Percentiles rank a stretch among this genome's conserved stretches.
Evolutionary conservation across 805 yeast species (phyloP).

Genomic region (Candida dajiaensis): DNA sequence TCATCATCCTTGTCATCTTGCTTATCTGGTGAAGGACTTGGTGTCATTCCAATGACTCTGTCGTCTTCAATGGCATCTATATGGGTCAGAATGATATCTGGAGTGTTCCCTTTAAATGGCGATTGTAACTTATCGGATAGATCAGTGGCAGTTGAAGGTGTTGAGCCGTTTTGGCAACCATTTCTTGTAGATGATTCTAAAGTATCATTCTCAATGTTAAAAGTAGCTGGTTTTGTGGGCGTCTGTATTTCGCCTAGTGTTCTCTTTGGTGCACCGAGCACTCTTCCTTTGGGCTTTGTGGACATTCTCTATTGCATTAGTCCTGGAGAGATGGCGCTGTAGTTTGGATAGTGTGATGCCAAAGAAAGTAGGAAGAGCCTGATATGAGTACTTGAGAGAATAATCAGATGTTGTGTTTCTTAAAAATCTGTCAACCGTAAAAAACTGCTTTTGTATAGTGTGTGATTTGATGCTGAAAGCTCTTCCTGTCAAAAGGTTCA

Average conservation of each 20-base stretch:
- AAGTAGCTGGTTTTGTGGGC: background rate
- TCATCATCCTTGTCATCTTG: slow-evolving; percentile 2
- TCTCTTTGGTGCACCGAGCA: slow-evolving; percentile 1
- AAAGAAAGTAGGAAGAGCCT: background rate
- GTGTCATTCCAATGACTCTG: background rate
- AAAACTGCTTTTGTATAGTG: too few species aligned
- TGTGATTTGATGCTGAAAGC: too few species aligned
- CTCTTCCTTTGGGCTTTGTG: slow-evolving; percentile 1
- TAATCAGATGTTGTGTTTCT: too few species aligned
- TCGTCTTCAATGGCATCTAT: slow-evolving; percentile 5
- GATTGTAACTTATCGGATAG: background rate
- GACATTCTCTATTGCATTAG: background rate
- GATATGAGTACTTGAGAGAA: background rate
- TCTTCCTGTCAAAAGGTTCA: too few species aligned
- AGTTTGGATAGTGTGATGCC: background rate
- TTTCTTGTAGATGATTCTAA: background rate
- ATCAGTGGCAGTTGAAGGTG: background rate
- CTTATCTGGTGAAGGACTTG: background rate
- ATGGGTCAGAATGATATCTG: slow-evolving; percentile 11
- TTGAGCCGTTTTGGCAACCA: background rate
- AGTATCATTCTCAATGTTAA: background rate
- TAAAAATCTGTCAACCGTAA: too few species aligned
- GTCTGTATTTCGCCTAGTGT: background rate
- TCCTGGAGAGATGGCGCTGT: background rate
- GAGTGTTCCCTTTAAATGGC: slow-evolving; percentile 1